Conservation (phyloP, 2,329 filamentous ascomycete genomes). For the Fusarium agapanthi region DNA sequence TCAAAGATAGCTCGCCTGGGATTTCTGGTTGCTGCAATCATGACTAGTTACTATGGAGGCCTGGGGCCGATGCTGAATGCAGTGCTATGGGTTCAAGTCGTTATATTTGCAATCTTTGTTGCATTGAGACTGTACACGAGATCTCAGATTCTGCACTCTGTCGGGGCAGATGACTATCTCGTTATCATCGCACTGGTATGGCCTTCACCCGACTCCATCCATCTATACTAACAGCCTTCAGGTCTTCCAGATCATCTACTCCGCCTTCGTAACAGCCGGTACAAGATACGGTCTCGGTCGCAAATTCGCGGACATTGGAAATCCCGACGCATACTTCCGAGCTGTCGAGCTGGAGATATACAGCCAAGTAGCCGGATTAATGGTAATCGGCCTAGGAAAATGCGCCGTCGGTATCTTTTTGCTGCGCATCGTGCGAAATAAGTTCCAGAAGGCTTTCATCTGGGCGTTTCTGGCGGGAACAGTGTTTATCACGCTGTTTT, state of each 20-base stretch:
- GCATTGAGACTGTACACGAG: constrained; percentile 9
- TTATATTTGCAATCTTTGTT: constrained; percentile 13
- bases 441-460: constrained; percentile 10
- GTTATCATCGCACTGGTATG: constrained; percentile 1
- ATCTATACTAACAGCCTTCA: neutral
- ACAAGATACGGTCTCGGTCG: constrained; percentile 12
- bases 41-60: constrained; percentile 18
- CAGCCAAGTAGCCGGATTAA: neutral
- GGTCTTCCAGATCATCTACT: constrained; percentile 20
- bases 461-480: constrained; percentile 8
- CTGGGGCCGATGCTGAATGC: constrained; percentile 18
- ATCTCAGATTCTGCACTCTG: neutral
- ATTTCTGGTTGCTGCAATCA: neutral
- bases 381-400: constrained; percentile 16
- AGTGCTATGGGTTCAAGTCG: constrained; percentile 17
- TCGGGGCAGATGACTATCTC: constrained; percentile 17
- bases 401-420: constrained; percentile 19
- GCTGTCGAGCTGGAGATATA: constrained; percentile 13
- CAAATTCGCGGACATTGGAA: neutral
- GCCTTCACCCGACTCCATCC: accelerated
- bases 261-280: constrained; percentile 11
- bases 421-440: constrained; percentile 8
- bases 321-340: constrained; percentile 6
- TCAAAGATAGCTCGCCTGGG: accelerated
- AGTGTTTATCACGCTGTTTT: neutral